phyloP scores from a whole-genome alignment of 495 filamentous ascomycete species.

The Chaetomidium leptoderma region DNA sequence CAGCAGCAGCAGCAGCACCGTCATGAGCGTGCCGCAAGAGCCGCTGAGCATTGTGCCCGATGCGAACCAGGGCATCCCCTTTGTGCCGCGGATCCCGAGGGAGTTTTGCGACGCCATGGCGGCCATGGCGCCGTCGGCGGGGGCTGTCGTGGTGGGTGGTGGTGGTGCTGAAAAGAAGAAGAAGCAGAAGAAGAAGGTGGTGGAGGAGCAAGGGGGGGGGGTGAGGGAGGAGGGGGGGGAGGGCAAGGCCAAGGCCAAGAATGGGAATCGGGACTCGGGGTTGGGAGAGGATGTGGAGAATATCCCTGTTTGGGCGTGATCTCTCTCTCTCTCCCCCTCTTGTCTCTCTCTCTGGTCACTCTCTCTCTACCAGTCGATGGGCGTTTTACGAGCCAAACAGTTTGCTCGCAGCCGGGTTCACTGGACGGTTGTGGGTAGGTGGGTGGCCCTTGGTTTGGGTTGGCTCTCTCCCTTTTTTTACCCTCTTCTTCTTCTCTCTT shows the following conservation, averaged over 20 bases:
- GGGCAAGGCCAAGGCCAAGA: neutral
- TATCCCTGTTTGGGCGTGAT: slow-evolving; percentile 14
- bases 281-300: slow-evolving; percentile 17
- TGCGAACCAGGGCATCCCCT: slow-evolving; percentile 38
- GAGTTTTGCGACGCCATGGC: slow-evolving; percentile 13
- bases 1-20: neutral
- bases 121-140: neutral
- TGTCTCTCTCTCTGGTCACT: neutral
- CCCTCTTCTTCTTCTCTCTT: too few species aligned
- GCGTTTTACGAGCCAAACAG: too few species aligned
- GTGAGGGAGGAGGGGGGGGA: neutral
- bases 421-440: too few species aligned
- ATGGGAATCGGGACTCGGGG: slow-evolving; percentile 7
- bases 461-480: too few species aligned
- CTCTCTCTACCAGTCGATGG: too few species aligned
- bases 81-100: slow-evolving; percentile 29
- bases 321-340: neutral
- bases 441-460: too few species aligned
- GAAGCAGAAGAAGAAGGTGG: neutral
- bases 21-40: neutral
- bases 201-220: neutral
- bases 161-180: neutral
- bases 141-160: neutral
- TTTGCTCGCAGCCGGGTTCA: too few species aligned
- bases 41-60: slow-evolving; percentile 34